Conservation (phyloP, 768 basidiomycete species). For the Tylopilus vinaceipallidus region DNA sequence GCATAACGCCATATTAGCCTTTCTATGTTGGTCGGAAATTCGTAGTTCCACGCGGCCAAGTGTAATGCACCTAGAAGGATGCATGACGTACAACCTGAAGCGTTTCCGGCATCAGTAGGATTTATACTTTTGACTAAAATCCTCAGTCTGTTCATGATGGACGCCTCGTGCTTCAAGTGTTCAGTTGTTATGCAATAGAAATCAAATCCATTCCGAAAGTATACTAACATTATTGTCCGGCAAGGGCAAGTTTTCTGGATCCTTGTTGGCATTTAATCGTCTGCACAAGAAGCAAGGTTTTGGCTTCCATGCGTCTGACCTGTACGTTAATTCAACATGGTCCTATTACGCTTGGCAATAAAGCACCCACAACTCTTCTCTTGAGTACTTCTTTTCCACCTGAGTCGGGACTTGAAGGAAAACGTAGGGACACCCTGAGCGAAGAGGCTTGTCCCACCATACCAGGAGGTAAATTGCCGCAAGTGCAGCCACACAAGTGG, state of each 20-base stretch:
- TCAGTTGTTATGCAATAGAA: no score
- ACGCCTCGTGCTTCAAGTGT: no score
- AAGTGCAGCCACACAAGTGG: not conserved
- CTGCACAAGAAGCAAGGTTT: not conserved
- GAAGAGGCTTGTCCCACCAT: slow-evolving; percentile 1
- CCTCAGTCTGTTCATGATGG: no score
- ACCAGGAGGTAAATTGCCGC: not conserved
- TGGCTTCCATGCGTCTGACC: not conserved
- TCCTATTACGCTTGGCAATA: not conserved
- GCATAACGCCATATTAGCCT: not conserved
- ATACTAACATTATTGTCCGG: not conserved
- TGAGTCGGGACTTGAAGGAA: not conserved
- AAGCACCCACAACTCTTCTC: not conserved
- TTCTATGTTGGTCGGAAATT: not conserved
- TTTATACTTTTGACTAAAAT: no score
- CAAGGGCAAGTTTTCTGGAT: not conserved
- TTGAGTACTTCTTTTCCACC: not conserved
- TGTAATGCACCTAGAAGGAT: not conserved
- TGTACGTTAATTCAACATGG: not conserved
- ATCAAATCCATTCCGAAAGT: no score
- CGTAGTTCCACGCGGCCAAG: not conserved
- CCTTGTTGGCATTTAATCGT: not conserved
- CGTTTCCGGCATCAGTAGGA: no score
- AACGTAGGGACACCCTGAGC: not conserved
- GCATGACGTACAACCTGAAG: not conserved